phyloP scores from a whole-genome alignment of 805 yeast genomes.

The Candida insectorum region DNA sequence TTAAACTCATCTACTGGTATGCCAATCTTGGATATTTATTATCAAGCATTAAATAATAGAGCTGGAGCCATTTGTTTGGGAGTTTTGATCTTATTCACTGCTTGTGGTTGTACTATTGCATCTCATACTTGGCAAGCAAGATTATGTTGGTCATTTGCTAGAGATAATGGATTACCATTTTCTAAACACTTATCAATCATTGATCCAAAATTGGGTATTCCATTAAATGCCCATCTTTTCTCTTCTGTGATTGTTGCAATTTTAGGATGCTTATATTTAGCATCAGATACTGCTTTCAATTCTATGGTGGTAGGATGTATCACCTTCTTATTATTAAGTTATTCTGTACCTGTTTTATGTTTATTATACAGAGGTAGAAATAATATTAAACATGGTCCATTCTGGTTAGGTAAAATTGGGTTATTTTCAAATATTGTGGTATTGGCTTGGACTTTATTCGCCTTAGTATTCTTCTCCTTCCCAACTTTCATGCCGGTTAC shows the following conservation, averaged over 20 bases:
- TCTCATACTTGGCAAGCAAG: constrained; percentile 70
- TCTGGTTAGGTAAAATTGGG: constrained; percentile 62
- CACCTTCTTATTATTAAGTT: constrained; percentile 55
- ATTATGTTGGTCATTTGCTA: constrained; percentile 63
- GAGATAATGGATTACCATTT: constrained; percentile 61
- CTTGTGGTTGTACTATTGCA: constrained; percentile 56
- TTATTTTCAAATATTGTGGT: constrained; percentile 47
- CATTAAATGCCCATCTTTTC: constrained; percentile 56
- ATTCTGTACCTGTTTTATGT: constrained; percentile 52
- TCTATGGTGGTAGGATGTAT: constrained; percentile 62
- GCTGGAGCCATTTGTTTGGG: constrained; percentile 56
- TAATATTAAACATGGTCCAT: constrained; percentile 59
- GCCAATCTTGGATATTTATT: constrained; percentile 61
- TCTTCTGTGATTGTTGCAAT: constrained; percentile 51
- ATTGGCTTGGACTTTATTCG: constrained; percentile 56
- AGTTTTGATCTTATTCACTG: constrained; percentile 47
- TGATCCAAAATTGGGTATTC: constrained; percentile 47
- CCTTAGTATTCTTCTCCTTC: constrained; percentile 59
- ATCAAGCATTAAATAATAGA: constrained; percentile 52
- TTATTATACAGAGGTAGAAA: constrained; percentile 47
- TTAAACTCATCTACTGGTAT: constrained; percentile 51
- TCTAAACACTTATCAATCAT: constrained; percentile 51
- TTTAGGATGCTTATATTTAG: constrained; percentile 61
- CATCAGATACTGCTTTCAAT: constrained; percentile 64
- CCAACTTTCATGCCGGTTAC: constrained; percentile 63